Evolutionary conservation across 805 yeast genomes (phyloP).

Genomic region (Teunomyces panamensis): DNA sequence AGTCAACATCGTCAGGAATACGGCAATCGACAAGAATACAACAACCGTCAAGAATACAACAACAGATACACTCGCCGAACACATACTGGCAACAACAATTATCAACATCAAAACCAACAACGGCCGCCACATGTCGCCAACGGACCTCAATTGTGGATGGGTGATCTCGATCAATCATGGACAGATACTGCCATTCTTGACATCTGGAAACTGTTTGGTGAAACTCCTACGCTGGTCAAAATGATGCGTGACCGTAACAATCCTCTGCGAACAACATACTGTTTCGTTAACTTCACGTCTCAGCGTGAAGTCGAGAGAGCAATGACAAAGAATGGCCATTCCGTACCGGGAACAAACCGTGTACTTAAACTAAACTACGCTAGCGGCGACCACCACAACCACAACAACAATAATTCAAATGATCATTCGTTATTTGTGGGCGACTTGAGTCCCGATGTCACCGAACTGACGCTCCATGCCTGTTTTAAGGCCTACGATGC

Average conservation of each 20-base stretch:
- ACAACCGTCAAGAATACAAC: background rate
- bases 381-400: constrained; percentile 40
- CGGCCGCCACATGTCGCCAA: background rate
- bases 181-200: constrained; percentile 64
- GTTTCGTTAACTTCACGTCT: constrained; percentile 73
- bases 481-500: constrained; percentile 67
- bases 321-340: constrained; percentile 61
- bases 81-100: constrained; percentile 16
- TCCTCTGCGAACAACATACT: constrained; percentile 45
- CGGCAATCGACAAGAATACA: background rate
- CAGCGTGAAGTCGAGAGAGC: constrained; percentile 64
- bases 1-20: background rate
- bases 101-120: background rate
- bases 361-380: constrained; percentile 81
- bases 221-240: constrained; percentile 55
- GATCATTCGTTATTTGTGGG: constrained; percentile 83
- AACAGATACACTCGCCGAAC: constrained; percentile 9
- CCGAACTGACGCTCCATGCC: constrained; percentile 62
- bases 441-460: constrained; percentile 71
- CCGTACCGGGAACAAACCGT: constrained; percentile 63
- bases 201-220: constrained; percentile 74
- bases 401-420: background rate
- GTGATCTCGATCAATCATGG: constrained; percentile 84
- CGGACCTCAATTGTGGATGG: constrained; percentile 67
- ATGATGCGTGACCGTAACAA: constrained; percentile 68